These are phyloP conservation scores for Starmerella stigmatis DNA, from an alignment of 805 yeast genomes.

Conservation along the genomic window DNA sequence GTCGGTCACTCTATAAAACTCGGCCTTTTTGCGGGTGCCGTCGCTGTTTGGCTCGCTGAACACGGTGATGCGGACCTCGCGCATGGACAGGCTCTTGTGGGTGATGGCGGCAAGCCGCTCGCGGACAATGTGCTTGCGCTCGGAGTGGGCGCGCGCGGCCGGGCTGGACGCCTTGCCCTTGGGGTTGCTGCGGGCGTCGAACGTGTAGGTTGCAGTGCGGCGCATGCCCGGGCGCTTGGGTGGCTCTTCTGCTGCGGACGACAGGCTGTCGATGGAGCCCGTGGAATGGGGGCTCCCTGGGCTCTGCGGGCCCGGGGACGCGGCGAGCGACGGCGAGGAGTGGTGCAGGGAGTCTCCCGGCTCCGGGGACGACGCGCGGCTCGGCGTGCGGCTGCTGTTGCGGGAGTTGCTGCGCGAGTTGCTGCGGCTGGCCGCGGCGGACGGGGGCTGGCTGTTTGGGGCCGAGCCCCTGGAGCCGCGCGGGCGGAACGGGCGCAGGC, in stretches of 20 bases:
- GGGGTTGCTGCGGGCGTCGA: slow-evolving; percentile 10
- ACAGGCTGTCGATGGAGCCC: not conserved
- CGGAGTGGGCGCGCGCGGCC: slow-evolving; percentile 11
- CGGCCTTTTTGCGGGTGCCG: slow-evolving; percentile 13
- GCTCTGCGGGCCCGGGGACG: not conserved
- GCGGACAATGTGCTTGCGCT: slow-evolving; percentile 15
- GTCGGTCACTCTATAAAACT: slow-evolving; percentile 22
- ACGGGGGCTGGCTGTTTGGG: slow-evolving; percentile 1
- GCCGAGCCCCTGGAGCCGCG: slow-evolving; percentile 8
- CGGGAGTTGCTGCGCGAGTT: not conserved
- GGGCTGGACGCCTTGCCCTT: slow-evolving; percentile 9
- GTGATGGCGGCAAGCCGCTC: slow-evolving; percentile 22
- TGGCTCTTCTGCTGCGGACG: not conserved
- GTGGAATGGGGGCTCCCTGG: not conserved
- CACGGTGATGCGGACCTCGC: slow-evolving; percentile 18
- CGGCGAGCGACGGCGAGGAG: not conserved
- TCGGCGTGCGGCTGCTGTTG: too few species aligned
- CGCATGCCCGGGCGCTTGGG: slow-evolving; percentile 15
- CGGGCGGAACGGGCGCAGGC: slow-evolving; percentile 19
- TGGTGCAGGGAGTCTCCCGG: not conserved
- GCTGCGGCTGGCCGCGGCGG: not conserved
- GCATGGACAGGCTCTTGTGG: slow-evolving; percentile 20
- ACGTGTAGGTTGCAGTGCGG: slow-evolving; percentile 13
- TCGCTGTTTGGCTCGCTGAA: slow-evolving; percentile 13
- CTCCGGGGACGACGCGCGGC: slow-evolving; percentile 5